Conservation (phyloP, 371 early-diverging fungal species). For the Syncephalastrum racemosum region DNA sequence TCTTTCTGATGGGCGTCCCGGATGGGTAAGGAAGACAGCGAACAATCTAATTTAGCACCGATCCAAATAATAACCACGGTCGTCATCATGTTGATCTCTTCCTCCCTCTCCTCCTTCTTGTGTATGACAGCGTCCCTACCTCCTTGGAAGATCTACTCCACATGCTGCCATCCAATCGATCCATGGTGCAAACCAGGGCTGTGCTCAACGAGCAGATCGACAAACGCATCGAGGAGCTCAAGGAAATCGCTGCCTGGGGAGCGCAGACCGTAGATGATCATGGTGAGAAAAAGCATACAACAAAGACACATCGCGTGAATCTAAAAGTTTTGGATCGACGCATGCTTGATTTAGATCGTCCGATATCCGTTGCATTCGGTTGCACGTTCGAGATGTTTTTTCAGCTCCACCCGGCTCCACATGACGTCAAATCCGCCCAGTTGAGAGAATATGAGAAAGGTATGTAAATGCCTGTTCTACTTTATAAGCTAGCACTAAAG, state of each 20-base stretch:
- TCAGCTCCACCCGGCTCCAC: slow-evolving; percentile 54
- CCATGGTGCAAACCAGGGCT: slow-evolving; percentile 30
- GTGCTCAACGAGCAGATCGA: slow-evolving; percentile 37
- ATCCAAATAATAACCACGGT: not conserved
- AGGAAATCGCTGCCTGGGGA: slow-evolving; percentile 19
- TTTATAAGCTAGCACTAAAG: not conserved
- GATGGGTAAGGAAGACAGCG: slow-evolving; percentile 37
- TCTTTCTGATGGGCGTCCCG: slow-evolving; percentile 57
- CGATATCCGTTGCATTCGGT: slow-evolving; percentile 31
- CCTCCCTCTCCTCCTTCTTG: no score
- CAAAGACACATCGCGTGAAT: not conserved
- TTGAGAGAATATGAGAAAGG: slow-evolving; percentile 60
- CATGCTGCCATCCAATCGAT: slow-evolving; percentile 51
- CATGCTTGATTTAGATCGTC: slow-evolving; percentile 25
- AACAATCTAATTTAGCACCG: not conserved
- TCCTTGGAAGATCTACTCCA: slow-evolving; percentile 49
- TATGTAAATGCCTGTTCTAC: slow-evolving; percentile 7
- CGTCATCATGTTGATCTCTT: not conserved
- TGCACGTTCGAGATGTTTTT: slow-evolving; percentile 63
- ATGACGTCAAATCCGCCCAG: slow-evolving; percentile 37
- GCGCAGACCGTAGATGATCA: slow-evolving; percentile 14
- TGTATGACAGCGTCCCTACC: slow-evolving; percentile 25
- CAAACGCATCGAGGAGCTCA: slow-evolving; percentile 32
- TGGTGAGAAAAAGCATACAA: not conserved
- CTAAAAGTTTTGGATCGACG: not conserved